Evolutionary conservation across 2,329 filamentous ascomycete genomes (phyloP), one percentile per base, ranked within the genome.

Genomic region (Emergomyces orientalis): DNA sequence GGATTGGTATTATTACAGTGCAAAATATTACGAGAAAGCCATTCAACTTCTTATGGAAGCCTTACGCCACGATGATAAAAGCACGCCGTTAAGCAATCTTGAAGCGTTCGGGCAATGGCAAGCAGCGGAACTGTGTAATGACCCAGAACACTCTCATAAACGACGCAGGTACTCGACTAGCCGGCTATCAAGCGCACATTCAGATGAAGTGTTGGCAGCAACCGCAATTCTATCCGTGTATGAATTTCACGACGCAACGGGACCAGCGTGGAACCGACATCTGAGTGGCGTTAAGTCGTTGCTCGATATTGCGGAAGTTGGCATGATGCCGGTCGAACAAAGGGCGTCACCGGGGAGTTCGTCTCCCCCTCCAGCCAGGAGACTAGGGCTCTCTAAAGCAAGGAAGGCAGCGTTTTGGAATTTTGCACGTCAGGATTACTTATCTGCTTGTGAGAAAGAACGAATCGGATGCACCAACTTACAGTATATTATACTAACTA

Each of bases 171-270:
- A 71, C 52, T 75, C 80, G 25, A 80, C 81, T 67, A 81, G 81
- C 63, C 70, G 72, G 45, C 68, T 75, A 19, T 73, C 74, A 9
- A 71, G 77, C 71, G 73, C 73, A 25, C 71, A 75, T 63, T 77
- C 75, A 0, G 85, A 87, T 66, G 84, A 88, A 63, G 78, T 87
- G 3, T 77, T 88, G 27, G 84, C 85, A 9, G 85, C 86, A 1
- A 85, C 85, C 1, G 85, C 86, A 0, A 87, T 88, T 17, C 73
- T 89, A 1, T 88, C 85, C 63, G 83, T 86, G 0, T 88, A 88
- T 69, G 86, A 88, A 65, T 84, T 88, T 63, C 76, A 88, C n/a
- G 85, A 88, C 70, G 83, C 84, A 1, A 86, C 84, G 0, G 83
- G 82, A 1, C 79, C 80, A 0, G 85, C 85, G 25, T 88, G 85